A percentile compares a stretch with the other conserved stretches of the same genome.
These are phyloP conservation scores for Phaeosphaeria sp. DNA, from an alignment of 2,329 filamentous ascomycete species.

Conservation along the genomic window DNA sequence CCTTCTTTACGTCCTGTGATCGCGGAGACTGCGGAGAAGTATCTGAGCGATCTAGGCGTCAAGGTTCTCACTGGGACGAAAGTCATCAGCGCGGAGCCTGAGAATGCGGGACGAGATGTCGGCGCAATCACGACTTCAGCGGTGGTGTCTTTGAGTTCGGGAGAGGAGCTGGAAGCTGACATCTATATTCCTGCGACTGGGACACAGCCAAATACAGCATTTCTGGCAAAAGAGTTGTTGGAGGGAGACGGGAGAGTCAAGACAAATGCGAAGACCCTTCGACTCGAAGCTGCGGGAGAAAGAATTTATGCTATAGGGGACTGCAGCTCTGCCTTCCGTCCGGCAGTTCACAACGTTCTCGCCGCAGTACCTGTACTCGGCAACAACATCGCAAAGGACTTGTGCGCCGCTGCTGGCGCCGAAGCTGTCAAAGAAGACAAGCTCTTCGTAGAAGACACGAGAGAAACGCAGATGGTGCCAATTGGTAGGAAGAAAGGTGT, in stretches of 20 bases:
- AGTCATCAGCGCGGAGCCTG: slow-evolving; percentile 43
- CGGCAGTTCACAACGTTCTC: slow-evolving; percentile 1
- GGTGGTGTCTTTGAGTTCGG: slow-evolving; percentile 50
- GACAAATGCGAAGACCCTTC: slow-evolving; percentile 36
- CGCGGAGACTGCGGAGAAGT: slow-evolving; percentile 38
- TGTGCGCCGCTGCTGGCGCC: slow-evolving; percentile 48
- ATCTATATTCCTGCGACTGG: slow-evolving; percentile 47
- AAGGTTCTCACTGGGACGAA: slow-evolving; percentile 52
- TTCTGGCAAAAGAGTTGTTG: slow-evolving; percentile 31
- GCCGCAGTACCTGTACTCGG: slow-evolving; percentile 41
- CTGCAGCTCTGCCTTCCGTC: neutral
- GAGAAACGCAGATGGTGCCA: slow-evolving; percentile 35
- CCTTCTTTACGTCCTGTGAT: slow-evolving; percentile 33
- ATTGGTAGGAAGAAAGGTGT: slow-evolving; percentile 36
- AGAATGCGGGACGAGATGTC: slow-evolving; percentile 26
- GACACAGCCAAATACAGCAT: slow-evolving; percentile 40
- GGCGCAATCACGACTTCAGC: slow-evolving; percentile 46
- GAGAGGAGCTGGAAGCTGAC: slow-evolving; percentile 42
- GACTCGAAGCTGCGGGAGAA: slow-evolving; percentile 25
- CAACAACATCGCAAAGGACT: slow-evolving; percentile 58
- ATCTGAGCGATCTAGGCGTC: slow-evolving; percentile 55
- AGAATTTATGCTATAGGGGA: slow-evolving; percentile 32
- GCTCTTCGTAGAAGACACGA: slow-evolving; percentile 21
- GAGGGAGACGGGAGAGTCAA: slow-evolving; percentile 30
- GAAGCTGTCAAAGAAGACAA: slow-evolving; percentile 23